Base-by-base conservation (phyloP, 2,329 filamentous ascomycete species). In the Monascus ruber region DNA sequence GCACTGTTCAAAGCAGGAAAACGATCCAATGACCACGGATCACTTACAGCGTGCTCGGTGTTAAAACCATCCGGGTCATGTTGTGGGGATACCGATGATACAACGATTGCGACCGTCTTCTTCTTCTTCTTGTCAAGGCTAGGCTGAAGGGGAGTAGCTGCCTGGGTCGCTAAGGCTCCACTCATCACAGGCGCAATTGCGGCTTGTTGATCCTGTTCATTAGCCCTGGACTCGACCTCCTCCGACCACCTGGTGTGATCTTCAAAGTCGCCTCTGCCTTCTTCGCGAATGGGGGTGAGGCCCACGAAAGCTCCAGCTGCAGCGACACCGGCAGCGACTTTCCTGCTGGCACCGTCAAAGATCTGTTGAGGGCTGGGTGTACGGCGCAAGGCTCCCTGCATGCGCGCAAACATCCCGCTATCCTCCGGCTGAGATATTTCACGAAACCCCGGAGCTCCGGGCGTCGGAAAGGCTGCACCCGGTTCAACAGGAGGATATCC, bases 231-330 rank as follows among this genome's bases (percentile, higher is more conserved):
- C 51, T 85, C 81, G 24, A 82, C 85, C 65, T 95, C 88, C 60
- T 95, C 87, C 9, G 83, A 87, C 89, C 89, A 95, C 38, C 85
- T 79, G 58, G 85, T 83, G 63, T 91, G 85, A 60, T 95, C 89
- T 47, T 79, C 80, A 59, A 83, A 91, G 37, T 82, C 82, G 45
- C 77, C 75, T 56, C 78, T 80, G 55, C 88, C 84, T 56, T 93
- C 87, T 58, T 94, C 85, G 40, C 83, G 76, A 48, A 93, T 91
- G 10, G 84, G 81, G 39, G 81, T 81, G 48, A 95, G 69, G 33
- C 86, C 86, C 44, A 94, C 77, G 35, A 76, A 85, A 11, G 84
- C 83, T 9, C 87, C 84, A 0, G 86, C 86, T 6, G 86, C 87
- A 25, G 85, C 82, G 47, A 93, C 74, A 10, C 87, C 84, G 1